Base-by-base conservation (phyloP, 352 stramenopile species). In the Phytopythium oedochilum region DNA sequence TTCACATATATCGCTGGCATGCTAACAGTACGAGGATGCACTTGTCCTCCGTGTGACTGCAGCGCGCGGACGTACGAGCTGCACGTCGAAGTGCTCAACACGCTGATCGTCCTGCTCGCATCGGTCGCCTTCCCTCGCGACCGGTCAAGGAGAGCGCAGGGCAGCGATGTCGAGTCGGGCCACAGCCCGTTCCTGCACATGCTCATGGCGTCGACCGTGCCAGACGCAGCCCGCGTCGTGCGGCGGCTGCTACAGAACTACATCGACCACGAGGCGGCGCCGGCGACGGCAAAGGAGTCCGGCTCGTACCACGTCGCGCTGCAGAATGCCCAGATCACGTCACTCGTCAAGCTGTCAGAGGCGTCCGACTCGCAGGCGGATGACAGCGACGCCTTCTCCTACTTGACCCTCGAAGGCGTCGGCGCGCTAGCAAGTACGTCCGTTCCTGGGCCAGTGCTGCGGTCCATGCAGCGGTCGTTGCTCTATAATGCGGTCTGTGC, bases 81-180 rank as follows among this genome's bases (percentile, higher is more conserved):
- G 31, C 78, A 90, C 40, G 66, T 90, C n/a, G 83, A 92, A 70
- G 66, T 86, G 3, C 57, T 94, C 17, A 94, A 79, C 51, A 84
- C 68, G 28, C 50, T 94, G 25, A 67, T 94, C 15, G 77, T 89
- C 36, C 68, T 94, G 18, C 62, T 91, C 5, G 75, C 83, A 1
- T 74, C 83, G 1, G 75, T 87, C 20, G 76, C 69, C 10, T 93
- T 85, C 52, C 75, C 78, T 3, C 76, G 72, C 10, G 71, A 86
- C 43, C 71, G 86, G 51, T 72, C 66, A 20, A 77, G 78, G 29
- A 60, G 71, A 44, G 62, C 64, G 1, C 52, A 60, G 11, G 78
- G 20, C 8, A 8, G 22, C n/a, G 29, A 32, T 15, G 20, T 18
- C 1, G 15, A 29, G 20, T 46, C 35, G 20, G 53, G 59, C 14